Evolutionary conservation across 805 yeast species (phyloP).

Genomic region (Maudiozyma serrabonitensis): DNA sequence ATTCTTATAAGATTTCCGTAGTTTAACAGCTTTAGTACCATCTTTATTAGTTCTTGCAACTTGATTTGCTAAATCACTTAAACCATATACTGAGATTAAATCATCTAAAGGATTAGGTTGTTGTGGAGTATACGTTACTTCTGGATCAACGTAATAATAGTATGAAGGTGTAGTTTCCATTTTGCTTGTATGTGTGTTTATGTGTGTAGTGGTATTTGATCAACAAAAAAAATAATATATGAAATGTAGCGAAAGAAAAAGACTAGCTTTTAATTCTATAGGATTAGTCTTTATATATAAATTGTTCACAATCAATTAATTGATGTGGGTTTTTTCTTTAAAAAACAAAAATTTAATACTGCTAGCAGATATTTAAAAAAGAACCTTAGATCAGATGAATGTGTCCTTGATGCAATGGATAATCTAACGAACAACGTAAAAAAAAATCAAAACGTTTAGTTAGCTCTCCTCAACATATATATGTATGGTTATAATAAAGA

Average conservation of each 20-base stretch:
- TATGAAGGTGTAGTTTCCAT: constrained; percentile 21
- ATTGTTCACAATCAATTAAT: too few species aligned
- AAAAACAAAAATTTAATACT: too few species aligned
- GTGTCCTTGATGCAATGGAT: too few species aligned
- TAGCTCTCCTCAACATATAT: too few species aligned
- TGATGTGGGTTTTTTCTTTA: too few species aligned
- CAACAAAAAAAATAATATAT: neutral
- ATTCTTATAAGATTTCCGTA: constrained; percentile 89
- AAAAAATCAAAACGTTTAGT: too few species aligned
- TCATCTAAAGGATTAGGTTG: constrained; percentile 67
- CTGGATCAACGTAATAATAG: constrained; percentile 35
- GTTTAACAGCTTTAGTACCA: constrained; percentile 84
- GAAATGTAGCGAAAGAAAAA: neutral
- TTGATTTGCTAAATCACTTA: constrained; percentile 60
- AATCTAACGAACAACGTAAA: too few species aligned
- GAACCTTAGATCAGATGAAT: too few species aligned
- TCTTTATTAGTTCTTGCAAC: constrained; percentile 82
- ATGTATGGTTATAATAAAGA: too few species aligned
- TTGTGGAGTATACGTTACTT: constrained; percentile 30
- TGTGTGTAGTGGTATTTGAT: neutral
- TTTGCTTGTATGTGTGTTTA: neutral
- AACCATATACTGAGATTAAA: constrained; percentile 56
- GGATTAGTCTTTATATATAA: too few species aligned
- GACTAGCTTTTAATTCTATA: neutral
- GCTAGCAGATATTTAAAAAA: too few species aligned